These are phyloP conservation scores for Orbilia quercus DNA, from an alignment of 2,329 filamentous ascomycete genomes.

Conservation along the genomic window DNA sequence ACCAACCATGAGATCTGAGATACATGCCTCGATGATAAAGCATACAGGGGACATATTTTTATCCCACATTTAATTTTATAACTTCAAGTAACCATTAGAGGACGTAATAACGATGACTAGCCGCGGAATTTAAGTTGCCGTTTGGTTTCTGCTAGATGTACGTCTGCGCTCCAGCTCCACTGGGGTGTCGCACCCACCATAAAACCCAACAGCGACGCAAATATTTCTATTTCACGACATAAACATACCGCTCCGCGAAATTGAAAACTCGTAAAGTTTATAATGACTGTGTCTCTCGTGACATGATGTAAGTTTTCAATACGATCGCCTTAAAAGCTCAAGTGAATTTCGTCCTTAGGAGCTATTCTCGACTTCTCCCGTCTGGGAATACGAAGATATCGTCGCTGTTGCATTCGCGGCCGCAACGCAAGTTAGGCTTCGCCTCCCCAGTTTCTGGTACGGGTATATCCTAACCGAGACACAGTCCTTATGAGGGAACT, in stretches of 20 bases:
- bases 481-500: slow-evolving; percentile 1
- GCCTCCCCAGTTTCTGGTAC: slow-evolving; percentile 4
- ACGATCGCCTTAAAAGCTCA: too few species aligned
- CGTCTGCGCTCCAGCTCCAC: slow-evolving; percentile 4
- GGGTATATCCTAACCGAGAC: slow-evolving; percentile 11
- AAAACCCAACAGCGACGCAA: not conserved
- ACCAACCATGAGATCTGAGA: too few species aligned
- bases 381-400: not conserved
- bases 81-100: too few species aligned
- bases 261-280: not conserved
- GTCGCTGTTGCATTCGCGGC: not conserved
- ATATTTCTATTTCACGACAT: not conserved
- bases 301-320: not conserved
- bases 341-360: too few species aligned
- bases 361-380: not conserved
- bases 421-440: not conserved
- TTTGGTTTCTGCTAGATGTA: not conserved
- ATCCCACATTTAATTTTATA: too few species aligned
- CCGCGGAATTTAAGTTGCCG: not conserved
- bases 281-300: not conserved
- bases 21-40: too few species aligned
- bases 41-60: too few species aligned
- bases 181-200: slow-evolving; percentile 3
- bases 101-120: too few species aligned
- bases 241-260: not conserved